Evolutionary conservation across 2,329 filamentous ascomycete genomes (phyloP).

Genomic region (Reticulascus tulasneorum): DNA sequence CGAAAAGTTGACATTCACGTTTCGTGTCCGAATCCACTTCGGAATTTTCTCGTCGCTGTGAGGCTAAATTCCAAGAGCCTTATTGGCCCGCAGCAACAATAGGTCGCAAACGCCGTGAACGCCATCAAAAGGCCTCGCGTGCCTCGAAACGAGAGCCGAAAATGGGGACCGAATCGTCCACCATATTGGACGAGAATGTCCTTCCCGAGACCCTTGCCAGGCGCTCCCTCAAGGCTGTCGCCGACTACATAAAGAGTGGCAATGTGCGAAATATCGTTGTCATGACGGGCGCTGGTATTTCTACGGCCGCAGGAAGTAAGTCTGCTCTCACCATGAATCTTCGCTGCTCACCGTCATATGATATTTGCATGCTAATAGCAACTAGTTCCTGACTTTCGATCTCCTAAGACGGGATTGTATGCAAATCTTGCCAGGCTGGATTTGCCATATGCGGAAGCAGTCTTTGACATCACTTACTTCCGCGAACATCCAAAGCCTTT

Average conservation of each 20-base stretch:
- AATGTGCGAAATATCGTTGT: conserved; percentile 71
- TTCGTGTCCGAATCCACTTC: no score
- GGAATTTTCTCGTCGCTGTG: no score
- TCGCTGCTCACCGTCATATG: background rate
- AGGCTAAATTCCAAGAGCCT: no score
- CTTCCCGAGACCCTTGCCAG: conserved; percentile 61
- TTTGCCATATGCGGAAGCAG: conserved; percentile 83
- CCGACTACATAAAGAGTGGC: conserved; percentile 73
- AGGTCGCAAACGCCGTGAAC: conserved; percentile 33
- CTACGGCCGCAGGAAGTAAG: conserved; percentile 64
- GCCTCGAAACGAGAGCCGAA: conserved; percentile 36
- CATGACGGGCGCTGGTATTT: conserved; percentile 88
- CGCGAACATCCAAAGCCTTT: conserved; percentile 80
- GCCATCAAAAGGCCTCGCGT: conserved; percentile 28
- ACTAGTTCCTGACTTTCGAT: conserved; percentile 87
- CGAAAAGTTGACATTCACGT: no score
- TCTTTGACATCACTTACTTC: conserved; percentile 93
- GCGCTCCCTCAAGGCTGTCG: conserved; percentile 69
- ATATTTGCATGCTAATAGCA: conserved; percentile 20
- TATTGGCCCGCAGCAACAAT: no score
- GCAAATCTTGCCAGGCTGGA: conserved; percentile 83
- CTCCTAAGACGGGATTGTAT: conserved; percentile 89
- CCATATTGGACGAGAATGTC: conserved; percentile 59
- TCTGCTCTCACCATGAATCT: background rate
- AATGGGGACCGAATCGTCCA: conserved; percentile 86